Evolutionary conservation across 257 asterid species (phyloP), one percentile per base, ranked within the genome.

Genomic region (Forsythia suspensa): DNA sequence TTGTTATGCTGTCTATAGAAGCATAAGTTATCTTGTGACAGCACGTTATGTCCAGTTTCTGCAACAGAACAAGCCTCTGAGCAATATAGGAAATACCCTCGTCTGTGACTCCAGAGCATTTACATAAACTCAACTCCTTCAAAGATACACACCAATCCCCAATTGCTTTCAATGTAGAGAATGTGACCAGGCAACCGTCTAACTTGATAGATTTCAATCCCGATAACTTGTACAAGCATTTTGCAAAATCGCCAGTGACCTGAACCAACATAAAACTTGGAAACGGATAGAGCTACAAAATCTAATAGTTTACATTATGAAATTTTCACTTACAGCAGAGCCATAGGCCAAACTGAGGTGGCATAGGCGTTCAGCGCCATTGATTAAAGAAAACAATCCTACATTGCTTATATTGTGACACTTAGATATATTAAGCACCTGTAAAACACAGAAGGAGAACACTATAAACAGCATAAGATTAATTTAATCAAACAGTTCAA

Each of bases 81-180:
- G 75, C 80, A n/a, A 84, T 55, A 72, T 52, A 68, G 77, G 84
- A 83, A 46, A 86, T 77, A 8, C 83, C 85, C 61, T 84, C 80
- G 34, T 86, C 86, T 1, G 84, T 84, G 40, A 86, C 84, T 59
- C 89, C 87, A 5, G 3, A 37, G 81, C 87, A 83, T 77, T 84
- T 84, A 72, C 79, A 41, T 72, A 84, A 75, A 85, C 84, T 84
- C 52, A 86, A 57, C 65, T 84, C 86, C 63, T 52, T 65, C 11
- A 86, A 71, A 37, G 84, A 78, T 69, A 41, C 41, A 74, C 82
- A 78, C 16, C 72, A 79, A 34, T 81, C 68, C 10, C 80, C 84
- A 63, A 86, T 75, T 12, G 82, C 77, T 51, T 80, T 72, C 51
- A 86, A 11, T 42, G 79, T 82, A 51, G 75, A 44, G 24, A 41